Base-by-base conservation (phyloP, 129 eudicot species). In the Centaurea solstitialis region DNA sequence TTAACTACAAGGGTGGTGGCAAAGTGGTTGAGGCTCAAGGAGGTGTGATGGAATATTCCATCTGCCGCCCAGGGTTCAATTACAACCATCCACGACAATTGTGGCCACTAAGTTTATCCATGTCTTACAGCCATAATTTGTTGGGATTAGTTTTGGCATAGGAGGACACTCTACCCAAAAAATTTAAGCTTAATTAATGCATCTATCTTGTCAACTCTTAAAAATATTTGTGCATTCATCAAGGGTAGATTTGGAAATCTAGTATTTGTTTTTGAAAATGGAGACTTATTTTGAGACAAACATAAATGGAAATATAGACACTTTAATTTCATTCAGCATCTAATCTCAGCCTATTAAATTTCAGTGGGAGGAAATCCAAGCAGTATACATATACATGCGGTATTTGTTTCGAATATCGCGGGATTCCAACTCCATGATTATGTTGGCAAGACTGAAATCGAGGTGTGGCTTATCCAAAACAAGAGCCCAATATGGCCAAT, bases 341-440 rank as follows among this genome's bases (percentile, higher is more conserved):
- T 84, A 24, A 84, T 43, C 43, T 7, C 33, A 10, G 20, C 41
- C 43, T 62, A 1, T 67, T 18, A 37, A 20, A 68, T 73, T 88
- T 74, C 89, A 93, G 97, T 93, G 97, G 85, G 90, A 50, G 93
- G 97, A 62, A 82, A 84, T 84, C 73, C 92, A 24, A 86, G 82
- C 69, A 92, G 91, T 64, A 86, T 93, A 83, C 86, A 80, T 57
- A 91, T 89, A 33, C 85, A 81, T 45, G 90, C 92, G 0, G 92
- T 88, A 30, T 88, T 87, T 76, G 87, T 93, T 50, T 78, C 97
- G 0, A 83, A 75, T 83, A 79, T 69, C 6, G 74, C 89, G 0
- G 96, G 96, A 66, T n/a, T n/a, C n/a, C n/a, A n/a, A 35, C 84
- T 93, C 33, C 59, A 39, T 6, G 79, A 80, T 15, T 90, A 90